Evolutionary conservation across 192 early-diverging fungal genomes (phyloP).

Genomic region (Kappamyces sp.): DNA sequence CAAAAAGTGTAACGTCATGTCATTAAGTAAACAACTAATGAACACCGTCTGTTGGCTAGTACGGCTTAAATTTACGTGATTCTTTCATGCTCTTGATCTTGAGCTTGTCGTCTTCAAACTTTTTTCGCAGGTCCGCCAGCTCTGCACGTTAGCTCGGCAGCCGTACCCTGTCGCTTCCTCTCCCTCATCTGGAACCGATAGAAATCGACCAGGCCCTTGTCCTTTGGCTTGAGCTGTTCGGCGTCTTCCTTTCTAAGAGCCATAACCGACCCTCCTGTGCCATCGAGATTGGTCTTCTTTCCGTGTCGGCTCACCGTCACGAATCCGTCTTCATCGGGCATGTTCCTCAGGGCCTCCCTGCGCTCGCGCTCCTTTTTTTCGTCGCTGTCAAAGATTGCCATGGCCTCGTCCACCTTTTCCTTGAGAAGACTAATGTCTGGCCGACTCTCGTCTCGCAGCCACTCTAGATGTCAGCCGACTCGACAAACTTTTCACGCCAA

Average conservation of each 20-base stretch:
- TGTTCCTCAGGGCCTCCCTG: conserved; percentile 57
- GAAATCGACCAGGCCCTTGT: conserved; percentile 81
- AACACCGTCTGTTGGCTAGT: conserved; percentile 34
- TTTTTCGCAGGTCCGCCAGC: conserved; percentile 78
- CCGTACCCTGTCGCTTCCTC: conserved; percentile 72
- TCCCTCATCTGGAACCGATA: conserved; percentile 96
- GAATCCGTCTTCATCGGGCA: conserved; percentile 92
- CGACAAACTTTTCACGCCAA: conserved; percentile 2
- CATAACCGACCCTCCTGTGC: conserved; percentile 55
- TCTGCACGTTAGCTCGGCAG: conserved; percentile 48
- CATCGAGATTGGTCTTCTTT: conserved; percentile 63
- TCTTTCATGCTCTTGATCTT: conserved; percentile 75
- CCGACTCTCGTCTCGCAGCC: conserved; percentile 18
- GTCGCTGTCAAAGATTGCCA: conserved; percentile 70
- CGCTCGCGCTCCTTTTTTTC: conserved; percentile 66
- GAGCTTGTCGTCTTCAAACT: conserved; percentile 90
- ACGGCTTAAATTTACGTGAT: conserved; percentile 78
- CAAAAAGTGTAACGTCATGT: too few relatives aligned
- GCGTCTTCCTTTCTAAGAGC: conserved; percentile 46
- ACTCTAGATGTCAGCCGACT: background rate
- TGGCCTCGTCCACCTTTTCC: conserved; percentile 61
- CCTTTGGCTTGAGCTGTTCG: conserved; percentile 64
- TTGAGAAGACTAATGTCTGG: conserved; percentile 49
- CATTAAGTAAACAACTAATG: too few relatives aligned
- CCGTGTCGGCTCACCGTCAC: conserved; percentile 67